phyloP scores from a whole-genome alignment of 371 early-diverging fungal genomes.

The Mucor plumbeus region DNA sequence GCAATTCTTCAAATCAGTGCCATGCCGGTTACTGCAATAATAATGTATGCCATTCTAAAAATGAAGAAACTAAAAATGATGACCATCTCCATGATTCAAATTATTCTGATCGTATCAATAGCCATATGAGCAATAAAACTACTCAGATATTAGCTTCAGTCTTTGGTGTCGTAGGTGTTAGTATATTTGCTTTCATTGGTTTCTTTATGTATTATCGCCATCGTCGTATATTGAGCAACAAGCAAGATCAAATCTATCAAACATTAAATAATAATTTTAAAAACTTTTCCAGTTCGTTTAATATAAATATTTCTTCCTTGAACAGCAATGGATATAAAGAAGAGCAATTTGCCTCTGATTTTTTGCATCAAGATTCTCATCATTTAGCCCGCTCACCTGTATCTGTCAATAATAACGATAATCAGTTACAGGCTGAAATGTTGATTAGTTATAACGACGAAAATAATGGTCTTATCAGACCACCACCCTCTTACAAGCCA shows the following conservation, averaged over 20 bases:
- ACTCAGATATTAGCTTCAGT: conserved; percentile 11
- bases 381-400: neutral
- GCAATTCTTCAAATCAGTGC: conserved; percentile 25
- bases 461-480: neutral
- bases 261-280: neutral
- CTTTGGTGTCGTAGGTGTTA: conserved; percentile 10
- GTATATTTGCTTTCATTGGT: neutral
- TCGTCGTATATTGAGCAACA: neutral
- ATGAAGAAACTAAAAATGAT: neutral
- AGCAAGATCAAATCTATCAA: neutral
- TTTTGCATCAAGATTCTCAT: neutral
- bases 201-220: conserved; percentile 8
- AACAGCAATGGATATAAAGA: neutral
- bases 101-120: neutral
- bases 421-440: neutral
- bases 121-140: neutral
- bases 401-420: neutral
- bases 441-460: neutral
- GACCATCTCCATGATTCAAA: neutral
- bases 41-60: neutral
- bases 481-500: conserved; percentile 18
- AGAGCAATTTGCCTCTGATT: conserved; percentile 18
- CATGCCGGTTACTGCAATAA: neutral
- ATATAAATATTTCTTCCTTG: neutral
- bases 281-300: neutral